These are phyloP conservation scores for Coprinopsis cinerea DNA, from an alignment of 768 basidiomycete genomes.

Conservation along the genomic window DNA sequence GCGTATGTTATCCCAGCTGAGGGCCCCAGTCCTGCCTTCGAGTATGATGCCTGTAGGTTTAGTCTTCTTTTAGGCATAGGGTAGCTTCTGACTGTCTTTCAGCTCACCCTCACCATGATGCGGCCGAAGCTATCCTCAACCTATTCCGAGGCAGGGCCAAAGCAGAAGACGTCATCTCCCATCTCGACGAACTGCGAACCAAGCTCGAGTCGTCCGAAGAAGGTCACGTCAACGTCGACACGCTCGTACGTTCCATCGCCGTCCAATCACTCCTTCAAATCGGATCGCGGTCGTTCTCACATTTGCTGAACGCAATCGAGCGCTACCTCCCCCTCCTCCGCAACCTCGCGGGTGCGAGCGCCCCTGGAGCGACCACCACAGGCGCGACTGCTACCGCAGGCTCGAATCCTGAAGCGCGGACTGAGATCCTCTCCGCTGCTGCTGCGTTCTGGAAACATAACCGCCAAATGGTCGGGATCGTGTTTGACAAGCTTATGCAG, in stretches of 20 bases:
- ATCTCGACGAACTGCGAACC: slow-evolving; percentile 65
- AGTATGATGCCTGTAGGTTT: slow-evolving; percentile 69
- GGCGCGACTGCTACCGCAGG: slow-evolving; percentile 13
- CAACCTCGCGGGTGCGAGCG: slow-evolving; percentile 47
- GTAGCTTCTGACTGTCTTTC: not conserved
- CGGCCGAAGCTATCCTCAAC: slow-evolving; percentile 69
- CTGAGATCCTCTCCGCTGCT: slow-evolving; percentile 65
- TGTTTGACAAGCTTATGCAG: slow-evolving; percentile 97
- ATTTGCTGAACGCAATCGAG: slow-evolving; percentile 95
- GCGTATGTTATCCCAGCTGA: slow-evolving; percentile 58
- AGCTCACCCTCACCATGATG: slow-evolving; percentile 79
- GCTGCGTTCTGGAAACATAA: slow-evolving; percentile 81
- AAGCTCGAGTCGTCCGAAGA: slow-evolving; percentile 58
- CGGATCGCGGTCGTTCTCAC: slow-evolving; percentile 94
- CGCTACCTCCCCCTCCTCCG: slow-evolving; percentile 81
- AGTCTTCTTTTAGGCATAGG: not conserved
- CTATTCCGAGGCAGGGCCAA: slow-evolving; percentile 79
- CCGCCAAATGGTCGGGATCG: slow-evolving; percentile 83
- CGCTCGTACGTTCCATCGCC: slow-evolving; percentile 67
- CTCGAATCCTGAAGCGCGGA: slow-evolving; percentile 48
- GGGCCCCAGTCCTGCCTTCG: slow-evolving; percentile 74
- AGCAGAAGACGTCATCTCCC: slow-evolving; percentile 71
- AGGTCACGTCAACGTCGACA: slow-evolving; percentile 54
- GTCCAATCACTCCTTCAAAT: slow-evolving; percentile 87
- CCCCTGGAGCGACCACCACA: slow-evolving; percentile 27